Conservation (phyloP, 768 basidiomycete species). For the Multifurca ochricompacta region DNA sequence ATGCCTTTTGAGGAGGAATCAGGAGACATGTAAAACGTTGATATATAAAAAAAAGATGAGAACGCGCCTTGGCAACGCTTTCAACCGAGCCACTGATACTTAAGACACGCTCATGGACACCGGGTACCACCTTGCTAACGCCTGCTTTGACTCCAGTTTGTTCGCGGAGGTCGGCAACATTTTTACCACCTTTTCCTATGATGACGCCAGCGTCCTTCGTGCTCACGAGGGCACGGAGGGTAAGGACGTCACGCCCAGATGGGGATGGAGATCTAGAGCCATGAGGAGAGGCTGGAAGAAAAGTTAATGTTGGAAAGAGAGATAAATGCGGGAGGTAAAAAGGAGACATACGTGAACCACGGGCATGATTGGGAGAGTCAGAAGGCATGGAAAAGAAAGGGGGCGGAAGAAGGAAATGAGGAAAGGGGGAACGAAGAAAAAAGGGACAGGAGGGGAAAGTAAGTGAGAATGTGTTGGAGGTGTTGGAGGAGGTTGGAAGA, state of each 20-base stretch:
- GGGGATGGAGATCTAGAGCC: slow-evolving; percentile 74
- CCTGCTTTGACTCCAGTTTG: slow-evolving; percentile 97
- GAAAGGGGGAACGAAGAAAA: slow-evolving; percentile 26
- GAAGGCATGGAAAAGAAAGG: slow-evolving; percentile 49
- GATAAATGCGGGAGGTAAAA: slow-evolving; percentile 20
- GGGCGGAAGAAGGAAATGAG: slow-evolving; percentile 26
- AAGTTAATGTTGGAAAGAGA: slow-evolving; percentile 21
- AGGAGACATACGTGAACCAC: slow-evolving; percentile 39
- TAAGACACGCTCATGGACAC: slow-evolving; percentile 96
- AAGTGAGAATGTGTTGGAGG: too few species aligned
- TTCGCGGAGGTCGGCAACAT: slow-evolving; percentile 93
- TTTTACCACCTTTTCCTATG: slow-evolving; percentile 95
- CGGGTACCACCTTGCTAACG: slow-evolving; percentile 96
- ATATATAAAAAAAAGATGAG: slow-evolving; percentile 4
- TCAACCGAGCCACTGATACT: slow-evolving; percentile 90
- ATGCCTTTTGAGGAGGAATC: slow-evolving; percentile 51
- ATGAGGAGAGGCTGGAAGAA: slow-evolving; percentile 45
- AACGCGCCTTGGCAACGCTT: slow-evolving; percentile 77
- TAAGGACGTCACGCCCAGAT: slow-evolving; percentile 64
- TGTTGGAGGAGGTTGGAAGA: slow-evolving; percentile 3
- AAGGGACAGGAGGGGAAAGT: slow-evolving; percentile 2
- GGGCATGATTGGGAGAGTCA: slow-evolving; percentile 48
- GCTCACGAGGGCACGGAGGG: slow-evolving; percentile 89
- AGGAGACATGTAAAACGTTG: slow-evolving; percentile 16
- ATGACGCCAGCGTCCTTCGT: slow-evolving; percentile 97